Evolutionary conservation across 306 rosid species (phyloP).

Genomic region (Quercus variabilis): DNA sequence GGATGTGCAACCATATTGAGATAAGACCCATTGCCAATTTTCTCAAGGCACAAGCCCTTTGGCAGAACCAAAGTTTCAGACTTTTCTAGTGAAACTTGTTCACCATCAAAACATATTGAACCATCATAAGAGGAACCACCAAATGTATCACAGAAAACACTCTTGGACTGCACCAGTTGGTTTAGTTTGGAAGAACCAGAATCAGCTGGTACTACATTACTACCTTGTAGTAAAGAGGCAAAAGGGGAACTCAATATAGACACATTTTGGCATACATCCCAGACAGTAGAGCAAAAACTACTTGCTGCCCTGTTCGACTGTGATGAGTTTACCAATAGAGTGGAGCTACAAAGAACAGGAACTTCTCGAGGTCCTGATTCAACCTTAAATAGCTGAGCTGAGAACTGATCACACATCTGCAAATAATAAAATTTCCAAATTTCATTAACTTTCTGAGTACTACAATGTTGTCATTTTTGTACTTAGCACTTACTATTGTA

Average conservation of each 20-base stretch:
- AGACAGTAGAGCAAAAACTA: constrained; percentile 22
- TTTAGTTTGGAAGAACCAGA: constrained; percentile 9
- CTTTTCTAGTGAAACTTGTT: constrained; percentile 8
- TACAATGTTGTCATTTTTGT: background rate
- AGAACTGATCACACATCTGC: constrained; percentile 28
- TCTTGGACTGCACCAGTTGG: constrained; percentile 14
- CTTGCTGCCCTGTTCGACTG: constrained; percentile 6
- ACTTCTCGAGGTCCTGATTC: constrained; percentile 12
- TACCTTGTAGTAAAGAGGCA: constrained; percentile 18
- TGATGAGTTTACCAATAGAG: constrained; percentile 3
- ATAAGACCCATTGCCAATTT: constrained; percentile 36
- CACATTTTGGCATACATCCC: constrained; percentile 24
- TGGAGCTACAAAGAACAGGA: constrained; percentile 30
- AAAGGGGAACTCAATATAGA: constrained; percentile 25
- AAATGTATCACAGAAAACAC: constrained; percentile 26
- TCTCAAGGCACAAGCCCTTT: constrained; percentile 41
- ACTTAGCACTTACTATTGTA: background rate
- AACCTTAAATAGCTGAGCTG: constrained; percentile 11
- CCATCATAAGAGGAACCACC: constrained; percentile 14
- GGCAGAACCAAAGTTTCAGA: constrained; percentile 17
- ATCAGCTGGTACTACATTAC: background rate
- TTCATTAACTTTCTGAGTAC: background rate
- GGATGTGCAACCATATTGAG: constrained; percentile 45
- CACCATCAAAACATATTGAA: constrained; percentile 14
- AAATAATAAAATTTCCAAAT: background rate